These are phyloP conservation scores for Suillus subluteus DNA, from an alignment of 768 basidiomycete genomes.

Conservation along the genomic window DNA sequence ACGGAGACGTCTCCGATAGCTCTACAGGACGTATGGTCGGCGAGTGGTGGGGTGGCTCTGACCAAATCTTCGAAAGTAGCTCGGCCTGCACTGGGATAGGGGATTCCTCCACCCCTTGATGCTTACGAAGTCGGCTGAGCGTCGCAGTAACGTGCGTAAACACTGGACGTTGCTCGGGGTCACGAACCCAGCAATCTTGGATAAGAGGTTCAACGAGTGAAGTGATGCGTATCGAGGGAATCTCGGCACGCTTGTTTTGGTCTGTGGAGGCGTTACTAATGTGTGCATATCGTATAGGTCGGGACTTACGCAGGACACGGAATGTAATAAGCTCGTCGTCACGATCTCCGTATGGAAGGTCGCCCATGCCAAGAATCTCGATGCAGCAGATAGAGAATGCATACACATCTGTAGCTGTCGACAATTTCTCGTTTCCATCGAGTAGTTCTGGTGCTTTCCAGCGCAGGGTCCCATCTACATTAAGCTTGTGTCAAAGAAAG, in stretches of 20 bases:
- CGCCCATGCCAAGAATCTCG: conserved; percentile 65
- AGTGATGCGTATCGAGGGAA: conserved; percentile 44
- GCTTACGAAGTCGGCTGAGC: conserved; percentile 48
- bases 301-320: conserved; percentile 51
- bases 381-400: conserved; percentile 68
- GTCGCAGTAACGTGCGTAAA: conserved; percentile 54
- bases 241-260: conserved; percentile 52
- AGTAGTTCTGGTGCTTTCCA: conserved; percentile 78
- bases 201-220: conserved; percentile 48
- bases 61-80: conserved; percentile 23
- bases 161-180: conserved; percentile 52
- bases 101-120: conserved; percentile 37
- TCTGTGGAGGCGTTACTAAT: conserved; percentile 37
- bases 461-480: conserved; percentile 61
- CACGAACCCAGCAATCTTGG: conserved; percentile 56
- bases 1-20: conserved; percentile 25
- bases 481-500: background rate
- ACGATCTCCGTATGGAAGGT: conserved; percentile 57
- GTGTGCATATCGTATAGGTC: conserved; percentile 14
- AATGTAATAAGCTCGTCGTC: conserved; percentile 55
- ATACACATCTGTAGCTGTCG: conserved; percentile 65
- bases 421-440: conserved; percentile 48
- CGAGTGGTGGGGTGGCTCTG: conserved; percentile 22
- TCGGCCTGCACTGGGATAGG: conserved; percentile 31
- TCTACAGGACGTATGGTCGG: conserved; percentile 45